phyloP scores from a whole-genome alignment of 2,329 filamentous ascomycete genomes.

The Didymellaceae sp. region DNA sequence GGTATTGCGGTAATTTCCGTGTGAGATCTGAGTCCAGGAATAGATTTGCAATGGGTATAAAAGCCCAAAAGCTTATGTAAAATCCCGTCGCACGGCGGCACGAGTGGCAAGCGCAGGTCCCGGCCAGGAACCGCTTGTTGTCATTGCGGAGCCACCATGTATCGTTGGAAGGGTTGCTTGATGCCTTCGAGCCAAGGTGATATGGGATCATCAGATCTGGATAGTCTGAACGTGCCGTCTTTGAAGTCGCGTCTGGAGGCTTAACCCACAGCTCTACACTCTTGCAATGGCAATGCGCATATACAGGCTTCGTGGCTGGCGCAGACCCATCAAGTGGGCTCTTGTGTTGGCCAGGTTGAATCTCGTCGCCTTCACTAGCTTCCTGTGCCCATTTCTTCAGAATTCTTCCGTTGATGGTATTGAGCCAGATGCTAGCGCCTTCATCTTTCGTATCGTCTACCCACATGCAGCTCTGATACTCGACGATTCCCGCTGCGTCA shows the following conservation, averaged over 20 bases:
- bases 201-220: slow-evolving; percentile 47
- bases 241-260: slow-evolving; percentile 34
- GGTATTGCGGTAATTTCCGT: slow-evolving; percentile 17
- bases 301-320: slow-evolving; percentile 32
- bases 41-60: slow-evolving; percentile 48
- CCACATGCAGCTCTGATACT: slow-evolving; percentile 52
- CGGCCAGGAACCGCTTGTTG: slow-evolving; percentile 47
- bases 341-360: not conserved
- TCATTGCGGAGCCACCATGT: slow-evolving; percentile 43
- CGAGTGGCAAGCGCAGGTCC: slow-evolving; percentile 56
- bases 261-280: slow-evolving; percentile 54
- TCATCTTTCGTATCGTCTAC: slow-evolving; percentile 61
- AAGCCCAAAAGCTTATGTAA: slow-evolving; percentile 58
- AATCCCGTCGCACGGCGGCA: slow-evolving; percentile 53
- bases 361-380: slow-evolving; percentile 11
- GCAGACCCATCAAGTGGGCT: no score
- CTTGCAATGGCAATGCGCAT: slow-evolving; percentile 55
- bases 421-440: slow-evolving; percentile 57
- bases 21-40: slow-evolving; percentile 39
- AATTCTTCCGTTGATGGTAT: slow-evolving; percentile 38
- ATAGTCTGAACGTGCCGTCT: slow-evolving; percentile 48
- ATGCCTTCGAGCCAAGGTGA: slow-evolving; percentile 4
- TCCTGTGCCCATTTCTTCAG: slow-evolving; percentile 26
- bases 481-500: slow-evolving; percentile 40
- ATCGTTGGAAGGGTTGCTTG: slow-evolving; percentile 22